Evolutionary conservation across 2,329 filamentous ascomycete genomes (phyloP).

Genomic region (Rosellinia necatrix): DNA sequence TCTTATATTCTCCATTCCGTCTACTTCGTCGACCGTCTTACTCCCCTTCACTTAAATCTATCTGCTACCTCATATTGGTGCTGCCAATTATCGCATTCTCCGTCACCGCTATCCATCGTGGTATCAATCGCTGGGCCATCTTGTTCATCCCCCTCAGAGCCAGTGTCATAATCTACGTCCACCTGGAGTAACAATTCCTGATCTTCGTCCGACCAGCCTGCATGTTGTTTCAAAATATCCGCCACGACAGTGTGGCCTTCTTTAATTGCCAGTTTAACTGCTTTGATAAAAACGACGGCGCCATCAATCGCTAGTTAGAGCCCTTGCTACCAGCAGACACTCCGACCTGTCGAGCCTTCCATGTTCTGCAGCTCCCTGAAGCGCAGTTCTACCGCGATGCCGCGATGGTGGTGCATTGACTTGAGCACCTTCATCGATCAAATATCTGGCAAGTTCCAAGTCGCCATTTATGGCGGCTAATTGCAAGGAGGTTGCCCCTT

Average conservation of each 20-base stretch:
- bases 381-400: not conserved
- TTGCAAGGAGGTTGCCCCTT: conserved; percentile 14
- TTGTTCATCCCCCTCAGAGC: not conserved
- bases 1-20: no score
- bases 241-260: not conserved
- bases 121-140: no score
- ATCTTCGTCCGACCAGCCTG: conserved; percentile 10
- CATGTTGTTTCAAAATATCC: conserved; percentile 3
- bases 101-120: no score
- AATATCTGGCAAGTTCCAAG: conserved; percentile 5
- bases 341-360: conserved; percentile 13
- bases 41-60: no score
- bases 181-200: not conserved
- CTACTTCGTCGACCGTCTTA: no score
- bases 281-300: conserved; percentile 2
- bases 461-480: conserved; percentile 3
- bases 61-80: no score
- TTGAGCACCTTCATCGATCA: conserved; percentile 1
- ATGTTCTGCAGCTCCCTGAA: conserved; percentile 7
- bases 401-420: conserved; percentile 4
- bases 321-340: conserved; percentile 2
- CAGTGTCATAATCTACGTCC: not conserved
- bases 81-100: no score
- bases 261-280: conserved; percentile 1
- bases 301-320: not conserved